Evolutionary conservation across 805 yeast genomes (phyloP), one percentile per base, ranked within the genome.

Genomic region (Teunomyces panamensis): DNA sequence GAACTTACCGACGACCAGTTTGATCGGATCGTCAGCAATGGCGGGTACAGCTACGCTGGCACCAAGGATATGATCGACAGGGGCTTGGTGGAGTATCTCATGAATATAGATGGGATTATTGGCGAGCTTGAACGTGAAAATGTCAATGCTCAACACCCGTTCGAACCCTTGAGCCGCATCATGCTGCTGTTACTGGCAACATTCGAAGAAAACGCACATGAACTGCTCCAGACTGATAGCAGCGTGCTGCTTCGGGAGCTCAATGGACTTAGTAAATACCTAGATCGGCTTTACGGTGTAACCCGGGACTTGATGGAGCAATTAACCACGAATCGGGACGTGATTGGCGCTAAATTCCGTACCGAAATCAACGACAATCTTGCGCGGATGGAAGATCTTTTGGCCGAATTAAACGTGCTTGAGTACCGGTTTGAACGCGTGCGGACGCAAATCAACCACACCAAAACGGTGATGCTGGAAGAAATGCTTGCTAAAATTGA

Each of bases 401-500:
- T 60, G 30, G 51, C 47, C 13, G 56, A 62, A 27, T 53, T 73
- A 24, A 50, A 54, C 14, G 47, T 49, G 17, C 55, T 70, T 9
- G 71, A 67, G 33, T 35, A 35, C 29, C 60, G 69, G 24, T 59
- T 71, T 17, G 30, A 37, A 9, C 29, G 27, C 3, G 41, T 37
- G 7, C 41, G 41, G n/a, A 41, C 46, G 9, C 47, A 52, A 9
- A 62, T 71, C 37, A 56, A 56, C 13, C 49, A 51, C 11, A 59
- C 60, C 49, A 70, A 69, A 51, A 42, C 52, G 10, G 47, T 56
- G 2, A 54, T 71, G 53, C 52, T 62, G 29, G 46, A 49, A n/a
- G 63, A 60, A 4, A 53, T 72, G 44, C 52, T 54, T 4, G 58
- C 55, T 10, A 65, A 65, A 49, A 51, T 72, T 42, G 64, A 64